Evolutionary conservation across 2,329 filamentous ascomycete genomes (phyloP).

Genomic region (Ceratocystis huliohia): DNA sequence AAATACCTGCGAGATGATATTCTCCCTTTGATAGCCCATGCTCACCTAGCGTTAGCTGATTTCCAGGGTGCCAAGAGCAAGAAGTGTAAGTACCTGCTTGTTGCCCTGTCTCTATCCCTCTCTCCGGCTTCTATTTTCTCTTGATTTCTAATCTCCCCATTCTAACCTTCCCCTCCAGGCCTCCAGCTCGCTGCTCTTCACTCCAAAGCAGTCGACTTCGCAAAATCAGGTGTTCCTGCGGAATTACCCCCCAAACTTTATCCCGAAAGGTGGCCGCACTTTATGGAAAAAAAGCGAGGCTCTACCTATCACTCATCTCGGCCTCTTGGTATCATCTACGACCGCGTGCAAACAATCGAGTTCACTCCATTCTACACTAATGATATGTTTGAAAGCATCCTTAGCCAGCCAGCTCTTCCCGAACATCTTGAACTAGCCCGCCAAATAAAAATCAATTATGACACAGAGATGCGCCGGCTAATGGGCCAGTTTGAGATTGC

Average conservation of each 20-base stretch:
- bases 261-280: constrained; percentile 66
- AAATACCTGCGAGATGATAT: constrained; percentile 85
- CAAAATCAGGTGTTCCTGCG: constrained; percentile 75
- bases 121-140: background rate
- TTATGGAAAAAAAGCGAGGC: constrained; percentile 57
- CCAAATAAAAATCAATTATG: constrained; percentile 63
- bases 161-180: constrained; percentile 30
- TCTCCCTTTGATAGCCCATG: constrained; percentile 64
- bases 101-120: background rate
- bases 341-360: constrained; percentile 53
- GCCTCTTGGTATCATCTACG: constrained; percentile 71
- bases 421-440: constrained; percentile 45
- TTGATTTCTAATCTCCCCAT: background rate
- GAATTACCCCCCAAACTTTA: constrained; percentile 48
- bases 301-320: constrained; percentile 53
- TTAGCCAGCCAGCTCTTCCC: constrained; percentile 43
- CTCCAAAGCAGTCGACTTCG: constrained; percentile 85
- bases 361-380: constrained; percentile 62
- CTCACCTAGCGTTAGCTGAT: constrained; percentile 72
- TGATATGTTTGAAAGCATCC: constrained; percentile 63
- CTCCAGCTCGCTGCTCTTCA: constrained; percentile 66
- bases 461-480: constrained; percentile 59
- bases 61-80: constrained; percentile 50
- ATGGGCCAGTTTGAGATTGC: constrained; percentile 74
- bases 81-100: constrained; percentile 43